These are phyloP conservation scores for Nyctanthes arbortristis DNA, from an alignment of 257 asterid species.

Conservation along the genomic window DNA sequence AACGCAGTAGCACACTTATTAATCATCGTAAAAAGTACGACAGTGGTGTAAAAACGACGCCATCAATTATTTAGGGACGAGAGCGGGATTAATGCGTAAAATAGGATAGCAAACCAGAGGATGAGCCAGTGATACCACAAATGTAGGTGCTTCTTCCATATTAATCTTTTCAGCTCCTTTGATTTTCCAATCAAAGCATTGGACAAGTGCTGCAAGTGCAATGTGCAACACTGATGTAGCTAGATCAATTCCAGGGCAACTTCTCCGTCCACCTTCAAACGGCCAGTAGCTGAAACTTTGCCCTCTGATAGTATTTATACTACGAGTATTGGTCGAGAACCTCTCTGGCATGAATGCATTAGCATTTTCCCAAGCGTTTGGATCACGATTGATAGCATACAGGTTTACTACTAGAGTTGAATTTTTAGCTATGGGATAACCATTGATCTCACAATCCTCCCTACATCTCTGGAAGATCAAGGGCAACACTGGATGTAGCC, in stretches of 20 bases:
- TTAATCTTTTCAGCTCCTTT: conserved; percentile 17
- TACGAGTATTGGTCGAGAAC: background rate
- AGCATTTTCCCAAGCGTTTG: conserved; percentile 20
- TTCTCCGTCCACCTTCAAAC: conserved; percentile 33
- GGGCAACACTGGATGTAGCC: conserved; percentile 22
- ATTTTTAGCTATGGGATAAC: conserved; percentile 21
- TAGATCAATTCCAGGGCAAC: too few relatives aligned
- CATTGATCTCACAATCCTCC: conserved; percentile 27
- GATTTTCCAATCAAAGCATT: conserved; percentile 33
- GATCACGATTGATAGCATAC: conserved; percentile 24
- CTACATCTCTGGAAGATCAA: conserved; percentile 25
- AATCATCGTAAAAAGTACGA: too few relatives aligned
- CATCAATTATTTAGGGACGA: too few relatives aligned
- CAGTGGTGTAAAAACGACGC: too few relatives aligned
- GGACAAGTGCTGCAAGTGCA: conserved; percentile 27
- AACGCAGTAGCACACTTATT: too few relatives aligned
- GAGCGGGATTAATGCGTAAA: too few relatives aligned
- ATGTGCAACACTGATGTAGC: too few relatives aligned
- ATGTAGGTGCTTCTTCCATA: too few relatives aligned
- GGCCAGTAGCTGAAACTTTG: conserved; percentile 31
- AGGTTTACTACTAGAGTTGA: conserved; percentile 19
- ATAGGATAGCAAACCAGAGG: conserved; percentile 26
- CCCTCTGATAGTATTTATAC: conserved; percentile 15
- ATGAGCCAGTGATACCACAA: conserved; percentile 28
- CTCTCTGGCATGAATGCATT: conserved; percentile 23